Base-by-base conservation (phyloP, 129 eudicot genomes). In the carrot (Daucus carota) region DNA sequence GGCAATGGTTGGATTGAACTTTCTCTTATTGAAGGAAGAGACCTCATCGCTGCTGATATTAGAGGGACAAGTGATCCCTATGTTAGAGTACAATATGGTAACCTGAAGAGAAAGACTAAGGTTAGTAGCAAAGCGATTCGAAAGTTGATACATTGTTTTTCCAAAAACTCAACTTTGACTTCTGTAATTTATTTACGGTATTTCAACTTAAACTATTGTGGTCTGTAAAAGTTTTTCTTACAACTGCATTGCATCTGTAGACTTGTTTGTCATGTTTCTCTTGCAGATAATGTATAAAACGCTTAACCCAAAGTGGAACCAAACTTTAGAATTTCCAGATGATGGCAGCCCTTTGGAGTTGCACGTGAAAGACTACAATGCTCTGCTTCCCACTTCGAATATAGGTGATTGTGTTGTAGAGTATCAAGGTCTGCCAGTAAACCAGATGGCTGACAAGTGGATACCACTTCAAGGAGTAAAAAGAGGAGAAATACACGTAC, bases 11-110 rank as follows among this genome's bases (percentile, higher is more conserved):
- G 86, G 97, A 83, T 94, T 22, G 99, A 94, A 78, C 88, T 94
- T n/a, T 90, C 85, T 79, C 73, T 94, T 63, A 85, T 94, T 45
- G 99, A 94, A 81, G 99, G 86, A 70, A 82, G 84, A 83, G 99
- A 94, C 80, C 96, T 94, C 74, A 75, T 94, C 65, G 99, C 93
- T 82, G 99, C 99, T 52, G 99, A 94, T 87, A 82, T 94, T 54
- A 80, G 99, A 74, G 99, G 99, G 81, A 91, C 99, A 13, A 94
- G 99, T 78, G 99, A 94, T 82, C 99, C 99, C 29, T 94, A 87
- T 79, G 99, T 94, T 31, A 83, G 88, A 84, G 78, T 94, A 80
- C 97, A 94, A n/a, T 94, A 94, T 45, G 99, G 99, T 44, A 86
- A 79, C 84, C 71, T 83, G 83, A 94, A 85, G 89, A 87, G 88